Base-by-base conservation (phyloP, 345 rosid species). In the Salix dunnii region DNA sequence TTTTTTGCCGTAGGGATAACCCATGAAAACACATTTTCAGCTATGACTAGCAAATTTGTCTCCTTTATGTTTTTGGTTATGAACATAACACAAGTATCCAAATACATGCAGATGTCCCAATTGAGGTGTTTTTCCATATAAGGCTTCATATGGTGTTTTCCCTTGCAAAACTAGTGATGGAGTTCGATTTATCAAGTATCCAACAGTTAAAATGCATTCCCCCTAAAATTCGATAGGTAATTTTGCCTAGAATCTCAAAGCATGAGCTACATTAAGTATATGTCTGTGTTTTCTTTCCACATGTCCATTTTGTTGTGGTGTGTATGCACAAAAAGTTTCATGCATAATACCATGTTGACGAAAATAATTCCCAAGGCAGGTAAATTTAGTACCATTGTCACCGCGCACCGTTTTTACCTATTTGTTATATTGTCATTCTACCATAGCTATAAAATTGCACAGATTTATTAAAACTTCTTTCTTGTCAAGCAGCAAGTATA, bases 401-500 rank as follows among this genome's bases (percentile, higher is more conserved):
- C 64, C 65, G 20, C 38, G 48, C 3, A 70, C 49, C 0, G 61
- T 46, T 40, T 67, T 38, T 13, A 77, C 46, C 1, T 25, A 4
- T 60, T 16, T 61, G 1, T 61, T 25, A 60, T 60, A 70, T 72
- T 78, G 76, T 1, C 16, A 2, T 17, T 30, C 3, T 2, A 63
- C 31, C 74, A 73, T 23, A 2, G 43, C 31, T 14, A 25, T 3
- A n/a, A 82, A 82, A 11, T 25, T 28, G 9, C 7, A 2, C n/a
- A 75, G 1, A 10, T 68, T 20, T 5, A 2, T 0, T 0, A 4
- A 17, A 5, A 75, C 85, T 8, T 78, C 74, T 2, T 2, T 6
- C 46, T 82, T 82, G 6, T 60, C 65, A 18, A 6, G 18, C n/a
- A 79, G n/a, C 12, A 75, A 76, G 49, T 82, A 79, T 13, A 72